phyloP scores from a whole-genome alignment of 2,329 filamentous ascomycete species.

The Fragosphaeria purpurea region DNA sequence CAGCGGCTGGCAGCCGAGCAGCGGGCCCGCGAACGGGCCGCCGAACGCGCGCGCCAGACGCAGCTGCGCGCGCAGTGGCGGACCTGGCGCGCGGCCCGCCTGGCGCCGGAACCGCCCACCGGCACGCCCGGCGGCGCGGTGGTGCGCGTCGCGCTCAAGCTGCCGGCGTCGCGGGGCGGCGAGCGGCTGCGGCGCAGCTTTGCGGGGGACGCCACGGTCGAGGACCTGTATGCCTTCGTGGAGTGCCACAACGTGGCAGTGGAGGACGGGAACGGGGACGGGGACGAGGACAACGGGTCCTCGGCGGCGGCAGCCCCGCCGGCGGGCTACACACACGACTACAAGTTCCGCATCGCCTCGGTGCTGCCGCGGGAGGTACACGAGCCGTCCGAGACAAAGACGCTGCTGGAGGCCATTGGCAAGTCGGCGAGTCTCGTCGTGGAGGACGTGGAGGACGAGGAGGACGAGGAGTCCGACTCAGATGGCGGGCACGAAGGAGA shows the following conservation, averaged over 20 bases:
- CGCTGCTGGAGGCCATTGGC: slow-evolving; percentile 64
- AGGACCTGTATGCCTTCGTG: slow-evolving; percentile 92
- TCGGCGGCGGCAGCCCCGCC: slow-evolving; percentile 32
- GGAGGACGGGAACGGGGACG: slow-evolving; percentile 17
- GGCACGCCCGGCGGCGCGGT: slow-evolving; percentile 55
- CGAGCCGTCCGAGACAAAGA: slow-evolving; percentile 54
- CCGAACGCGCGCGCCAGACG: slow-evolving; percentile 44
- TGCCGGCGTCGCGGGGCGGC: slow-evolving; percentile 51
- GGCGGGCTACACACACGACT: slow-evolving; percentile 65
- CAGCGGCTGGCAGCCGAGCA: slow-evolving; percentile 56
- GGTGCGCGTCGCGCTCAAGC: slow-evolving; percentile 60
- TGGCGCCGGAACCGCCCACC: slow-evolving; percentile 54
- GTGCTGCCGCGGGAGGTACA: slow-evolving; percentile 79
- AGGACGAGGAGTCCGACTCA: background rate
- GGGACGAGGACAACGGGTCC: slow-evolving; percentile 20
- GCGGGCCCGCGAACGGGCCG: slow-evolving; percentile 48
- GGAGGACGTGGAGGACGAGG: slow-evolving; percentile 40
- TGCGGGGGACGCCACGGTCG: slow-evolving; percentile 55
- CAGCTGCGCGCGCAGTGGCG: slow-evolving; percentile 51
- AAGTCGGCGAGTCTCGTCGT: slow-evolving; percentile 83
- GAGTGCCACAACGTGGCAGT: slow-evolving; percentile 70
- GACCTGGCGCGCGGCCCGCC: slow-evolving; percentile 60
- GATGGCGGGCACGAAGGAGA: too few species aligned
- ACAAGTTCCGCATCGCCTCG: slow-evolving; percentile 75
- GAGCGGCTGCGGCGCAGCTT: slow-evolving; percentile 67